Evolutionary conservation across 768 basidiomycete genomes (phyloP), one percentile per base, ranked within the genome.

Genomic region (Suillus alpinus): DNA sequence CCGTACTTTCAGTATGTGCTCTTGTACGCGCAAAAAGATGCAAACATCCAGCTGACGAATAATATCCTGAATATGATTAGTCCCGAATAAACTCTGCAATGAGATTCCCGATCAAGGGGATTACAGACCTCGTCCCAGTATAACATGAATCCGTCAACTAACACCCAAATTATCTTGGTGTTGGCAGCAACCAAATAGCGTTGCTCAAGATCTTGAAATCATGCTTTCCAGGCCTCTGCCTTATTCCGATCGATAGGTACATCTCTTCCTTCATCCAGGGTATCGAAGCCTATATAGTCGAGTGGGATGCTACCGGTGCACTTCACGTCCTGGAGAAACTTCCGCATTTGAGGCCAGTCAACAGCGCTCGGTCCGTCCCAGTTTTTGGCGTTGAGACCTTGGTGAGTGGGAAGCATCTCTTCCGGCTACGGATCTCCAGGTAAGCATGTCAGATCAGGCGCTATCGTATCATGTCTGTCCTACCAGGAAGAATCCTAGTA

Each of bases 361-460:
- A 98, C 91, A 9, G 95, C 95, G 1, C 94, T 94, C 0, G 95
- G 85, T n/a, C 86, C 82, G 70, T 99, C 97, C 97, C 97, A 99
- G 73, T 98, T 96, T 73, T 91, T 91, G 13, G n/a, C 34, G 7
- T 52, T 20, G 66, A 93, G 80, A 18, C 83, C 75, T 0, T 89
- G 88, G 67, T 97, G 94, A 34, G 69, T 59, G 9, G 70, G 70
- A 34, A 75, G 20, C 43, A 69, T 29, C 29, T 70, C 66, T 62
- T 70, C 66, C 5, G 73, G 70, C 72, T 73, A 49, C 26, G 7
- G 32, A 34, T 36, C 3, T 16, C 20, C 34, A 13, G 31, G 13
- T 53, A 36, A 53, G 51, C 34, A 52, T 6, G 20, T 34, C 20
- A 23, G n/a, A 34, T 52, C 34, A 36, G 12, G 32, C 13, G 13